These are phyloP conservation scores for Blastocystis sp. DNA, from an alignment of 352 stramenopile species.

Conservation along the genomic window DNA sequence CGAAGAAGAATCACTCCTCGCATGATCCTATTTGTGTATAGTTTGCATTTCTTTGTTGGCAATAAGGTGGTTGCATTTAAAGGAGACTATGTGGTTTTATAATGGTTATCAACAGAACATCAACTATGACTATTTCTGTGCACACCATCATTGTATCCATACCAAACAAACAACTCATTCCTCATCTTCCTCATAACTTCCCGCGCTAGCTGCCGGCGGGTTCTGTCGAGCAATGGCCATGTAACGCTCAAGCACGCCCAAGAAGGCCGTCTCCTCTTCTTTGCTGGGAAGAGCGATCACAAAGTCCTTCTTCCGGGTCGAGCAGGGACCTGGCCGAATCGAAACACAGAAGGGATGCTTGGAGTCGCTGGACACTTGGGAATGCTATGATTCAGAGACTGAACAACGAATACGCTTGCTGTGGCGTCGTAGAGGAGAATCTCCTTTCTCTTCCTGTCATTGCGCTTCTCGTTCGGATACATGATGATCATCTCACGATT, in stretches of 20 bases:
- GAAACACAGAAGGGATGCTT: background rate
- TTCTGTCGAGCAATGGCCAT: background rate
- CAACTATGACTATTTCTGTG: too few species aligned
- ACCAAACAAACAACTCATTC: slow-evolving; percentile 1
- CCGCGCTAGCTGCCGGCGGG: background rate
- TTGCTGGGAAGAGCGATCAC: background rate
- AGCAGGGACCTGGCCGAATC: background rate
- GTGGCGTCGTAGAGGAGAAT: background rate
- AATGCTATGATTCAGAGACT: background rate
- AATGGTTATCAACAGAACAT: too few species aligned
- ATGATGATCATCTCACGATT: background rate
- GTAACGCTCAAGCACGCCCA: background rate
- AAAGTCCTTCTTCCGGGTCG: background rate
- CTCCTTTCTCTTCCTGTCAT: slow-evolving; percentile 25
- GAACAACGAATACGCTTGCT: background rate
- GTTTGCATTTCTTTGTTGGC: too few species aligned
- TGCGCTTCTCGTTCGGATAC: slow-evolving; percentile 50
- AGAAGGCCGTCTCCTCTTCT: slow-evolving; percentile 3
- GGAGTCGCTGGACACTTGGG: background rate
- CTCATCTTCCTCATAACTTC: background rate
- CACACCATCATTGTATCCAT: too few species aligned
- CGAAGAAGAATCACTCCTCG: background rate
- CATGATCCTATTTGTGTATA: too few species aligned
- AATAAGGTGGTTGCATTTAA: too few species aligned
- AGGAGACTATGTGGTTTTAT: too few species aligned